A percentile compares a stretch with the other conserved stretches of the same genome.
phyloP scores from a whole-genome alignment of 78 protist genomes.

The Anaeramoeba flamelloides region DNA sequence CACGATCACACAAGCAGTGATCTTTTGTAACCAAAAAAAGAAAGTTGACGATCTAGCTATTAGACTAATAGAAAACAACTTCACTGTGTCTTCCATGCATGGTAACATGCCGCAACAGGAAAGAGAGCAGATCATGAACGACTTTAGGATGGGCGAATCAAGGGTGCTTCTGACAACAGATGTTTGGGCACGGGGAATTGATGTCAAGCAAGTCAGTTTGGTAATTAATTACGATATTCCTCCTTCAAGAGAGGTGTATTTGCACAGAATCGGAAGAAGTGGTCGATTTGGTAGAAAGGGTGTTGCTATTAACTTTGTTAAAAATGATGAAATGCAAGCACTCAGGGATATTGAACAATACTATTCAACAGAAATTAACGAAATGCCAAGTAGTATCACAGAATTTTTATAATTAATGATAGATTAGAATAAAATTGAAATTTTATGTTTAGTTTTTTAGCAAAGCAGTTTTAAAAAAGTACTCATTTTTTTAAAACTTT shows the following conservation, averaged over 20 bases:
- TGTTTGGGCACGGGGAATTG: conserved; percentile 21
- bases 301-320: no score
- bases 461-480: no score
- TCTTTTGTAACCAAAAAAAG: neutral
- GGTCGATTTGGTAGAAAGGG: no score
- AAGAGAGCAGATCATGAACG: conserved; percentile 65
- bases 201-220: conserved; percentile 8
- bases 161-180: no score
- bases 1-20: conserved; percentile 78
- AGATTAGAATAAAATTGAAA: no score
- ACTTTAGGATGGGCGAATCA: conserved; percentile 65
- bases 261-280: conserved; percentile 24
- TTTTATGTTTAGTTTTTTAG: no score
- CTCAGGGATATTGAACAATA: no score
- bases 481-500: no score
- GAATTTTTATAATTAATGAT: no score
- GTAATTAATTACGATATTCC: conserved; percentile 14
- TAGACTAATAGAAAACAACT: conserved; percentile 29
- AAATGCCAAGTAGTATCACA: no score
- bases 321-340: no score
- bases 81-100: conserved; percentile 84
- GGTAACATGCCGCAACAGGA: conserved; percentile 80
- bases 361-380: no score
- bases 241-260: neutral
- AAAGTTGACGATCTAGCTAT: neutral